phyloP scores from a whole-genome alignment of 2,329 filamentous ascomycete genomes.

The Hypoxylon sp. region DNA sequence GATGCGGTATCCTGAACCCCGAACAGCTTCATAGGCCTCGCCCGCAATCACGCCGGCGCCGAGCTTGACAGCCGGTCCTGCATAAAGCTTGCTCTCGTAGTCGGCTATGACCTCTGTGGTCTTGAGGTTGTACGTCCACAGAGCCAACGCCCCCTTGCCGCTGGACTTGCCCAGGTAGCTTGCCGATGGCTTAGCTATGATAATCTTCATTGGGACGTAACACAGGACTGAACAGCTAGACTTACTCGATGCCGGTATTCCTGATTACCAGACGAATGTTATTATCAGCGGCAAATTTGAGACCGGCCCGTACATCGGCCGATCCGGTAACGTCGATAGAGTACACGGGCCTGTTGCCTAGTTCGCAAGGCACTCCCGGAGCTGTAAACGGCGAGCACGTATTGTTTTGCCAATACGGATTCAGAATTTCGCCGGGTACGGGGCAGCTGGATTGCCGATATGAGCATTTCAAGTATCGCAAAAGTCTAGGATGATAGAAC shows the following conservation, averaged over 20 bases:
- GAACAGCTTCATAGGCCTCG: constrained; percentile 52
- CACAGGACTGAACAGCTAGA: too few relatives aligned
- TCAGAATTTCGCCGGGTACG: constrained; percentile 17
- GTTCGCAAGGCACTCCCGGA: neutral
- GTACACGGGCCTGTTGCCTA: constrained; percentile 14
- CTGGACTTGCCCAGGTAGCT: constrained; percentile 48
- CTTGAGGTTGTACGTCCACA: constrained; percentile 54
- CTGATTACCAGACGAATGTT: constrained; percentile 30
- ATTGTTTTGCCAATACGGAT: constrained; percentile 26
- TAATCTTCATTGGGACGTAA: too few relatives aligned
- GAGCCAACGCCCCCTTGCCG: constrained; percentile 47
- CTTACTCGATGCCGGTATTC: constrained; percentile 32
- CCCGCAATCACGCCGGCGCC: constrained; percentile 56
- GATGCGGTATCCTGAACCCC: constrained; percentile 49
- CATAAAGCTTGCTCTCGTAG: constrained; percentile 47
- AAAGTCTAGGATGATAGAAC: neutral
- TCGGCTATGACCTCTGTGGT: constrained; percentile 32
- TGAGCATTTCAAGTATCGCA: neutral
- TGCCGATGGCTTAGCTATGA: too few relatives aligned
- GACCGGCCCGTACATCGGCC: constrained; percentile 5
- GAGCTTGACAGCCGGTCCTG: constrained; percentile 55
- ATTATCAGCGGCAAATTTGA: constrained; percentile 24
- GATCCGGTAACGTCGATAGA: constrained; percentile 13
- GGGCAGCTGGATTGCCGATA: neutral
- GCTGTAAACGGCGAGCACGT: constrained; percentile 24